Evolutionary conservation across 129 eudicot genomes (phyloP).

Genomic region (Flaveria trinervia): DNA sequence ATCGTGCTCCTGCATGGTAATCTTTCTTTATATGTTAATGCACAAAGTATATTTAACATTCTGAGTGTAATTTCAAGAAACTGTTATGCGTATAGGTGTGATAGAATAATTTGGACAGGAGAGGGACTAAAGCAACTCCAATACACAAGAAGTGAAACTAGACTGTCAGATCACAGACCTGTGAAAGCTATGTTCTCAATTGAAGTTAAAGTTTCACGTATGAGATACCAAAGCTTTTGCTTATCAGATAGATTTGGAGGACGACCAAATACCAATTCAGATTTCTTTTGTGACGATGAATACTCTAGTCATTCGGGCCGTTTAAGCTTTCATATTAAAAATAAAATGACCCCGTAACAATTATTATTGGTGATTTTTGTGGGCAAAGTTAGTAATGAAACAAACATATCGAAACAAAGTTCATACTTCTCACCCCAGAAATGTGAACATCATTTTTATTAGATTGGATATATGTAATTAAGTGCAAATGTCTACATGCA

Average conservation of each 20-base stretch:
- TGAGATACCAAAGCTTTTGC: slow-evolving; percentile 43
- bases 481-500: no score
- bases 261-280: slow-evolving; percentile 24
- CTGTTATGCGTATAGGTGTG: slow-evolving; percentile 49
- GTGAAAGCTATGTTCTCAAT: slow-evolving; percentile 59
- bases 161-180: slow-evolving; percentile 68
- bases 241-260: slow-evolving; percentile 57
- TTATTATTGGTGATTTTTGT: background rate
- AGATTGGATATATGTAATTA: slow-evolving; percentile 23
- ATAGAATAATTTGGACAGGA: slow-evolving; percentile 73
- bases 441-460: slow-evolving; percentile 20
- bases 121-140: slow-evolving; percentile 58
- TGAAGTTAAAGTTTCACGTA: slow-evolving; percentile 48
- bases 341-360: slow-evolving; percentile 25
- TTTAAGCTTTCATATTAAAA: slow-evolving; percentile 35
- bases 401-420: background rate
- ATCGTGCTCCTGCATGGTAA: slow-evolving; percentile 88
- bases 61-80: background rate
- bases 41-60: background rate
- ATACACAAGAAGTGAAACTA: slow-evolving; percentile 57
- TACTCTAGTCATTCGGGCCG: slow-evolving; percentile 29
- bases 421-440: background rate
- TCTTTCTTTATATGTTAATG: background rate
- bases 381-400: background rate
- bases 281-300: slow-evolving; percentile 35